Percentiles rank a stretch among this genome's conserved stretches.
Evolutionary conservation across 1,284 basidiomycete species (phyloP).

Genomic region (Mycosarcoma mackinlayi): DNA sequence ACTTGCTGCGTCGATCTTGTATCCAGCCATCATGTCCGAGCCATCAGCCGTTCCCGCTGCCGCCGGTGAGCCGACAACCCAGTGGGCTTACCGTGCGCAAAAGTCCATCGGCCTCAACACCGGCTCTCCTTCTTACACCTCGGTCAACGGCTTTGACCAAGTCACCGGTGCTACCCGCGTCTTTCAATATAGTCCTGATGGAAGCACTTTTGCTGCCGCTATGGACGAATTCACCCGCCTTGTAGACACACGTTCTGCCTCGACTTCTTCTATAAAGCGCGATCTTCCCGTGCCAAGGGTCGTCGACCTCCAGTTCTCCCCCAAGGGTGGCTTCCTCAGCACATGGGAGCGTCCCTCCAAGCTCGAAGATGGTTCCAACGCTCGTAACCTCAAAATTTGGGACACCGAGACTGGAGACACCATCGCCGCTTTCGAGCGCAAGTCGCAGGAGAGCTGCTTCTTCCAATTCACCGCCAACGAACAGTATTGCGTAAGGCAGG

Average conservation of each 20-base stretch:
- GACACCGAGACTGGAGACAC: constrained; percentile 83
- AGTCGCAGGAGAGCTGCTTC: constrained; percentile 78
- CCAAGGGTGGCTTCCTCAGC: constrained; percentile 87
- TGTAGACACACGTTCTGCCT: constrained; percentile 72
- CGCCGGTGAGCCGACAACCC: constrained; percentile 44
- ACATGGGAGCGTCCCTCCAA: constrained; percentile 89
- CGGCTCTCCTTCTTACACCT: constrained; percentile 80
- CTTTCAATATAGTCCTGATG: constrained; percentile 87
- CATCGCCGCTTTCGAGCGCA: constrained; percentile 83
- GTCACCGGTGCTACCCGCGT: constrained; percentile 78
- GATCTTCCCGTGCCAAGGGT: constrained; percentile 74
- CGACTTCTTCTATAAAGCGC: constrained; percentile 47
- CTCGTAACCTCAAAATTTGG: constrained; percentile 89
- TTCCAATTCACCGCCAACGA: constrained; percentile 93
- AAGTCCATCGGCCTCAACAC: constrained; percentile 88
- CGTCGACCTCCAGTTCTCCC: constrained; percentile 88
- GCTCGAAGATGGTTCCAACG: constrained; percentile 79
- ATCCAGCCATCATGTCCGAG: constrained; percentile 21
- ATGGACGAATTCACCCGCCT: constrained; percentile 81
- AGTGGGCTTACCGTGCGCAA: constrained; percentile 79
- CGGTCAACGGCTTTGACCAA: constrained; percentile 75
- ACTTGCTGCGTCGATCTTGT: constrained; percentile 15
- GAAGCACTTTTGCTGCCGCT: constrained; percentile 85
- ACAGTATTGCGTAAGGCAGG: constrained; percentile 84
- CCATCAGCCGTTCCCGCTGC: constrained; percentile 37